These are phyloP conservation scores for Misopates orontium DNA, from an alignment of 257 asterid genomes.

Conservation along the genomic window DNA sequence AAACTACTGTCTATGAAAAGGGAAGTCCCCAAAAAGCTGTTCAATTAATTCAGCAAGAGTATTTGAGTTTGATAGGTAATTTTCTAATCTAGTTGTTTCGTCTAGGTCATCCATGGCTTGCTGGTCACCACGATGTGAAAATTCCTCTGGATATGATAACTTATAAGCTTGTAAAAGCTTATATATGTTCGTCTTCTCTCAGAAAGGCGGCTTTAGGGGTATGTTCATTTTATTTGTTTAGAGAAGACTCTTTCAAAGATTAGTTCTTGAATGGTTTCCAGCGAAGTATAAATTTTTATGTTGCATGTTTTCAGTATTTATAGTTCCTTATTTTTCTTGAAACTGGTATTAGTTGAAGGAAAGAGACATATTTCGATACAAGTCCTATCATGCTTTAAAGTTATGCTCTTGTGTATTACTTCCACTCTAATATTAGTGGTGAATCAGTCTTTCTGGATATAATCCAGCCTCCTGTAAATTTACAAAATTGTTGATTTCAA, in stretches of 20 bases:
- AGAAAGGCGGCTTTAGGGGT: constrained; percentile 91
- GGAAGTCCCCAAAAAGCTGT: background rate
- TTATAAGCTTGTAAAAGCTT: constrained; percentile 80
- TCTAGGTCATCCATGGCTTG: constrained; percentile 97
- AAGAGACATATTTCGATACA: too few relatives aligned
- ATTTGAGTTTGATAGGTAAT: background rate
- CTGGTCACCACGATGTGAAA: constrained; percentile 72
- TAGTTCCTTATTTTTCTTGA: too few relatives aligned
- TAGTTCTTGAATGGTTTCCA: background rate
- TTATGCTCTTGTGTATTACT: too few relatives aligned
- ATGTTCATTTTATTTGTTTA: constrained; percentile 29
- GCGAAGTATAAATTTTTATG: background rate
- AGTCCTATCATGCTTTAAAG: too few relatives aligned
- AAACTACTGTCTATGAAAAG: background rate
- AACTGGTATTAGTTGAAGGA: too few relatives aligned
- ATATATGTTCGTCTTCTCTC: constrained; percentile 77
- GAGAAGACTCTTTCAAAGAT: background rate
- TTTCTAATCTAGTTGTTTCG: constrained; percentile 11
- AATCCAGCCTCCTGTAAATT: too few relatives aligned
- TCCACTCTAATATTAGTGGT: too few relatives aligned
- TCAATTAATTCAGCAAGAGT: background rate
- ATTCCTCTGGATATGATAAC: constrained; percentile 86
- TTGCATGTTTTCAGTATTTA: background rate
- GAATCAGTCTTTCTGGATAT: too few relatives aligned
- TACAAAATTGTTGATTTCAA: too few relatives aligned